Base-by-base conservation (phyloP, 2,329 filamentous ascomycete species). In the Cercospora zeae-maydis region DNA sequence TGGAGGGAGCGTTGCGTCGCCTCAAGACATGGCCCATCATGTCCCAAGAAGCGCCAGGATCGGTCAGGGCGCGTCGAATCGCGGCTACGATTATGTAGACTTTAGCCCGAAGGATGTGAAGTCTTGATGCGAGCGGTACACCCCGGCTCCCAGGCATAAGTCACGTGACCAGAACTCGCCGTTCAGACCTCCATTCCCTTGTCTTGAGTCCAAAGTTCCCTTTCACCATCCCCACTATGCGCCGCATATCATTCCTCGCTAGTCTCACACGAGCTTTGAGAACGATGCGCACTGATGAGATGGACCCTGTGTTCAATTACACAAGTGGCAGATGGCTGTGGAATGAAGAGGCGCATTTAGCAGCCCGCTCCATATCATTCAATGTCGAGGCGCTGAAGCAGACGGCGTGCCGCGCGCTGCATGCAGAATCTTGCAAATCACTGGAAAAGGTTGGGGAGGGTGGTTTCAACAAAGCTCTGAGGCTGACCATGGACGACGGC, bases 331-430 rank as follows among this genome's bases (percentile, higher is more conserved):
- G 73, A 45, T 76, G 73, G 72, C 59, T 76, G 30, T 74, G 74
- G 75, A 66, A 78, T 55, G 76, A 79, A 67, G 68, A 75, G 31
- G 60, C 66, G 24, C 70, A 75, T 58, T 68, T 76, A 30, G 14
- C 34, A 14, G 71, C 74, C n/a, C 71, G 77, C 52, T 76, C 73
- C 52, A 63, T 60, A 30, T 36, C 42, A 7, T 79, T 79, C 61
- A 72, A 79, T 64, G 70, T 79, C 3, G n/a, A 67, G 51, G 71
- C 70, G 45, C 70, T 80, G 2, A 64, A 76, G 65, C 65, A 64
- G 16, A 55, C 76, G 34, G 75, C 75, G 11, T 73, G 73, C 33
- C 53, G 70, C 49, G 72, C 66, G 51, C 58, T 74, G 58, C 70
- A 74, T 52, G 73, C 74, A 13, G 59, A 69, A n/a, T 65, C 47